phyloP scores from a whole-genome alignment of 2,329 filamentous ascomycete genomes.

The Fusarium oligoseptatum region DNA sequence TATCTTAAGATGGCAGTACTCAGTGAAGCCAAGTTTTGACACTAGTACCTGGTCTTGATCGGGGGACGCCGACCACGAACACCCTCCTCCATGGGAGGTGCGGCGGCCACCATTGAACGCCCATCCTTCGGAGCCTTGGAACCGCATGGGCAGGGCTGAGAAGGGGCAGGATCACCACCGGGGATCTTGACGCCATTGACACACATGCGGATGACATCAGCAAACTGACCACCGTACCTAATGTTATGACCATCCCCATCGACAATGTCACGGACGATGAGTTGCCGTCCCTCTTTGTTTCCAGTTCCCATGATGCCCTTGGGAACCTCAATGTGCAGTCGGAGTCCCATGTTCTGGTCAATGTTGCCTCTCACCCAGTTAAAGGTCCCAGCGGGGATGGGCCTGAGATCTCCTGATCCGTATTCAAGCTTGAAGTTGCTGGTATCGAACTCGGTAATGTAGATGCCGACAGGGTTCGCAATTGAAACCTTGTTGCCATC shows the following conservation, averaged over 20 bases:
- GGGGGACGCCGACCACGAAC: background rate
- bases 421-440: background rate
- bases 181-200: background rate
- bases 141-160: background rate
- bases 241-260: background rate
- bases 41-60: background rate
- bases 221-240: background rate
- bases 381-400: background rate
- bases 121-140: background rate
- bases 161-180: background rate
- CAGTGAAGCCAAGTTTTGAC: background rate
- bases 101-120: background rate
- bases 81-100: background rate
- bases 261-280: background rate
- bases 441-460: background rate
- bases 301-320: background rate
- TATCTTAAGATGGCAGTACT: too few relatives aligned
- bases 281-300: background rate
- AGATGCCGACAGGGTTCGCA: background rate
- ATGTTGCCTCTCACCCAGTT: background rate
- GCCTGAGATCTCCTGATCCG: background rate
- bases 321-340: background rate
- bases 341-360: background rate
- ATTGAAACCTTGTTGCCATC: background rate
- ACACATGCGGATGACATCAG: background rate